Base-by-base conservation (phyloP, 1,284 basidiomycete genomes). In the Stereum hirsutum region DNA sequence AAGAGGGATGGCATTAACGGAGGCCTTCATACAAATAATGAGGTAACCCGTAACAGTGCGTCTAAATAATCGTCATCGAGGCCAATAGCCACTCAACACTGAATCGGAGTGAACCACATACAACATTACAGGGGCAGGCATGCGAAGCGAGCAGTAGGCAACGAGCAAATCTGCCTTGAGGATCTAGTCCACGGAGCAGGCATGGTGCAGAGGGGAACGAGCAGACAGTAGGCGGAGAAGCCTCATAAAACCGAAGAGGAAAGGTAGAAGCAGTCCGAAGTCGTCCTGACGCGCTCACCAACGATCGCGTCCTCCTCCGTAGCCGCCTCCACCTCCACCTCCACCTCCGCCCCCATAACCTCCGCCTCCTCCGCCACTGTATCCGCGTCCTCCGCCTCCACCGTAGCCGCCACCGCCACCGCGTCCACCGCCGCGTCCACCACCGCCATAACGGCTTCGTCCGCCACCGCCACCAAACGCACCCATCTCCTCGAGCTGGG, bases 401-500 rank as follows among this genome's bases (percentile, higher is more conserved):
- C 21, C 30, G 8, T 21, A 17, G 24, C 66, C 64, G 19, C 70
- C 64, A 25, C 65, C 64, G 15, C 70, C 65, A 5, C 74, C 61
- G 7, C 74, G 64, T 15, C 77, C 62, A 17, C 76, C 63, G 34
- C 76, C 62, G 19, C 75, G 62, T 32, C 70, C 63, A 15, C 74
- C 66, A 42, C 73, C 72, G 46, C 74, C 70, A 52, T 74, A 83
- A 17, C 81, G 78, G 50, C 68, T 79, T 83, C 84, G 78, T 40
- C 83, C 78, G 28, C 81, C 78, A 26, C 86, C 77, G 37, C 89
- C 86, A 46, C 88, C 80, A 61, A 83, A 95, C 69, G 81, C 81
- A 2, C 75, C 76, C 91, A 99, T 96, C 66, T 98, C 89, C 61
- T 93, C 87, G 2, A 99, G 72, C 61, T 95, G 90, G 43, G 87